These are phyloP conservation scores for Kodamaea sagamina DNA, from an alignment of 805 yeast genomes.

Conservation along the genomic window DNA sequence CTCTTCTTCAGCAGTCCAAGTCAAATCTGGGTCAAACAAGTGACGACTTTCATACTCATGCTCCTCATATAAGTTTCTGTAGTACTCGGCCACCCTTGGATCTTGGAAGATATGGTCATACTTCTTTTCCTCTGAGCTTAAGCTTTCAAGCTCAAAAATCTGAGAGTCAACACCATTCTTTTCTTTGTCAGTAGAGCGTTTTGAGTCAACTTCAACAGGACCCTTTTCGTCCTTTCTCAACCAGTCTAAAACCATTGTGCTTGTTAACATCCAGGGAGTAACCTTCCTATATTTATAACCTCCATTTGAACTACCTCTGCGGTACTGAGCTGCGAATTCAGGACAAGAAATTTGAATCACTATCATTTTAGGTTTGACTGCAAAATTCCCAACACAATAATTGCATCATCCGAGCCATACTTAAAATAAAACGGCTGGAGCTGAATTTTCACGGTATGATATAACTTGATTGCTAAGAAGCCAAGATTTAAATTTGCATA, in stretches of 20 bases:
- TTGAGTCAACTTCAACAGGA: background rate
- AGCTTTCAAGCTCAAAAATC: conserved; percentile 7
- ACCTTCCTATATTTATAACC: conserved; percentile 2
- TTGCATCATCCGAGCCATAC: conserved; percentile 7
- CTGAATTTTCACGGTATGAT: too few species aligned
- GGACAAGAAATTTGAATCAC: conserved; percentile 3
- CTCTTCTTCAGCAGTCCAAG: conserved; percentile 29
- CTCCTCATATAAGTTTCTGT: conserved; percentile 46
- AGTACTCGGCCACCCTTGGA: conserved; percentile 49
- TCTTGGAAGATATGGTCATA: conserved; percentile 27
- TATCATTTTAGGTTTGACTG: background rate
- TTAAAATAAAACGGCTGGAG: too few species aligned
- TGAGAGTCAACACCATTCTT: conserved; percentile 2
- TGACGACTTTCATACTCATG: conserved; percentile 56
- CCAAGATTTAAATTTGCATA: too few species aligned
- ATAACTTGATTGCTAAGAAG: too few species aligned
- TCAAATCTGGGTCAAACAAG: conserved; percentile 57
- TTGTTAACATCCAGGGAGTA: background rate
- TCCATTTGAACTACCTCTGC: background rate
- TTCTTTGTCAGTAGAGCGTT: background rate
- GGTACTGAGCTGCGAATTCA: background rate
- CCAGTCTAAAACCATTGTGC: conserved; percentile 1
- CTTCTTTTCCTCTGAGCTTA: conserved; percentile 7
- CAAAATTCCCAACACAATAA: background rate
- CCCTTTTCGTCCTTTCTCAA: background rate